phyloP scores from a whole-genome alignment of 768 basidiomycete genomes.

The Naganishia onofrii region DNA sequence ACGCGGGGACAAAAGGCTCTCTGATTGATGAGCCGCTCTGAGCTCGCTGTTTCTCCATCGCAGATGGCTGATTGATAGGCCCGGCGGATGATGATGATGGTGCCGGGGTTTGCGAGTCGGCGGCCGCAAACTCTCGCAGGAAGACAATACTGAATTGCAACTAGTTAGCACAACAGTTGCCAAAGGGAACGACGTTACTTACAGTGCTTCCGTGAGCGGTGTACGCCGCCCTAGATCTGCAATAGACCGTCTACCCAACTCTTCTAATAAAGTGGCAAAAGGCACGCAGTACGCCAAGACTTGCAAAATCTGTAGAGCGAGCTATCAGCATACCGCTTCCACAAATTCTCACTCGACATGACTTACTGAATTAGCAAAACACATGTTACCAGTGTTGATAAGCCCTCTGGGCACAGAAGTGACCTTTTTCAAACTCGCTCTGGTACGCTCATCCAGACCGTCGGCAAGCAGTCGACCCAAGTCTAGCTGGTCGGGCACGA shows the following conservation, averaged over 20 bases:
- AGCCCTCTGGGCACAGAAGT: constrained; percentile 61
- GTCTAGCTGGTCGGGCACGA: constrained; percentile 23
- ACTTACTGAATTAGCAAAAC: constrained; percentile 82
- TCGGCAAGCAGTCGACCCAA: constrained; percentile 30
- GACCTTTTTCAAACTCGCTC: constrained; percentile 17
- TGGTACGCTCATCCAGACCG: constrained; percentile 10
- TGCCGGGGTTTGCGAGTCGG: constrained; percentile 1
- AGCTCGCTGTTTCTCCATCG: constrained; percentile 19
- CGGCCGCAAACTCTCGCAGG: constrained; percentile 66
- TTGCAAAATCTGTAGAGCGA: constrained; percentile 65
- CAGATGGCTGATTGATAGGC: constrained; percentile 5
- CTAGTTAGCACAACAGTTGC: constrained; percentile 37
- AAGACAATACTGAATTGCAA: constrained; percentile 56
- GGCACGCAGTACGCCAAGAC: constrained; percentile 83
- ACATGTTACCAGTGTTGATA: constrained; percentile 94
- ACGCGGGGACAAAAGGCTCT: constrained; percentile 77
- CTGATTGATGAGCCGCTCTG: constrained; percentile 33
- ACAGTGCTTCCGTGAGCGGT: constrained; percentile 56
- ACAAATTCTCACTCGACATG: too few relatives aligned
- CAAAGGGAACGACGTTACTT: constrained; percentile 33
- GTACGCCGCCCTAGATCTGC: constrained; percentile 53
- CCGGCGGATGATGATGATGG: not conserved
- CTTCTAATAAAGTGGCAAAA: constrained; percentile 73
- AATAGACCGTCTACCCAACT: constrained; percentile 62
- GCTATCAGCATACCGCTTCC: not conserved